Percentiles rank a stretch among this genome's conserved stretches.
Evolutionary conservation across 768 basidiomycete species (phyloP).

Genomic region (Tubosaeta sp.): DNA sequence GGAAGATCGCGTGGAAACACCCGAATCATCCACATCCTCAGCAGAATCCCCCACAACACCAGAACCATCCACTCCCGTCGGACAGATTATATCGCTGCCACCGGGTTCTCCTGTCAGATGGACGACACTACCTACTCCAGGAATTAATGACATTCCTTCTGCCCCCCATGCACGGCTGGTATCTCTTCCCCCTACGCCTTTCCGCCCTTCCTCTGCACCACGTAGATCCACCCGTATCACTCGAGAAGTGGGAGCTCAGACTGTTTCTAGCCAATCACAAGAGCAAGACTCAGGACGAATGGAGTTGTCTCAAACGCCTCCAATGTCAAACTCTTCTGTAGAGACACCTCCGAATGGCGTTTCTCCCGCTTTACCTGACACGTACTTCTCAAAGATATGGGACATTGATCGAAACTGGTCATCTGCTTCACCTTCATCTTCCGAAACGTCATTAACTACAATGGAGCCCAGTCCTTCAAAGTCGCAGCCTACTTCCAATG

Average conservation of each 20-base stretch:
- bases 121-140: constrained; percentile 58
- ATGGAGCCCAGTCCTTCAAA: constrained; percentile 16
- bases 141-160: constrained; percentile 56
- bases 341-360: constrained; percentile 75
- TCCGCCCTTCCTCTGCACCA: constrained; percentile 19
- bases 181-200: constrained; percentile 44
- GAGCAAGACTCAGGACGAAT: constrained; percentile 27
- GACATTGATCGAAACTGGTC: constrained; percentile 48
- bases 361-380: constrained; percentile 54
- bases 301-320: constrained; percentile 57
- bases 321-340: constrained; percentile 76
- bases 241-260: constrained; percentile 21
- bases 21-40: constrained; percentile 16
- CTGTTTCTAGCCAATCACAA: constrained; percentile 16
- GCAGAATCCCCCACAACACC: constrained; percentile 3
- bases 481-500: constrained; percentile 18
- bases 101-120: constrained; percentile 36
- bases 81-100: constrained; percentile 29
- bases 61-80: constrained; percentile 37
- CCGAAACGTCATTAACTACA: constrained; percentile 22
- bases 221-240: constrained; percentile 10
- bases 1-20: constrained; percentile 4
- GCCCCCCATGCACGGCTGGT: constrained; percentile 50
- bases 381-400: constrained; percentile 86
- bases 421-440: constrained; percentile 33